Conservation (phyloP, 2,329 filamentous ascomycete genomes). For the Colletotrichum lupini region DNA sequence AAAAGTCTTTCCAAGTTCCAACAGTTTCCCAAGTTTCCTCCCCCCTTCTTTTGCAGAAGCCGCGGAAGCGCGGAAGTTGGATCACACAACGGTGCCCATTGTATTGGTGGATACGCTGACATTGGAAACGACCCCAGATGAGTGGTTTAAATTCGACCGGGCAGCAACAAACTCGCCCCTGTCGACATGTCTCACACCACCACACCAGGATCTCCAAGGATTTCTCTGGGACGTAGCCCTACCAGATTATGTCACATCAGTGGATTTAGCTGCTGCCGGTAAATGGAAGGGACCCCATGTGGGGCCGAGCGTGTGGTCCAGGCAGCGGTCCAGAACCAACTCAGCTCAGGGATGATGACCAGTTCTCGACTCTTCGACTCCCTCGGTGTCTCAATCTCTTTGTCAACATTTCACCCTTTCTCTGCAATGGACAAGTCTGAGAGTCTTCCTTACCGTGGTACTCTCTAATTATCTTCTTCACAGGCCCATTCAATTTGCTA, state of each 20-base stretch:
- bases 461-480: background rate
- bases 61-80: slow-evolving; percentile 1
- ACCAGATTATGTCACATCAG: slow-evolving; percentile 17
- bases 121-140: slow-evolving; percentile 1
- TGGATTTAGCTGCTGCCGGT: background rate
- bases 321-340: slow-evolving; percentile 1
- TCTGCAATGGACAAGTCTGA: background rate
- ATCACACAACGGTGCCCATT: background rate
- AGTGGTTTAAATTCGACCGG: background rate
- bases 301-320: slow-evolving; percentile 1
- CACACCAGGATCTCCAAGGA: background rate
- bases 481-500: background rate
- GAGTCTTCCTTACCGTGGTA: background rate
- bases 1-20: background rate
- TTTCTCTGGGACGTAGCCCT: slow-evolving; percentile 17
- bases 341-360: background rate
- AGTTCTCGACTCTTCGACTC: background rate
- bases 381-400: background rate
- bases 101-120: background rate
- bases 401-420: background rate
- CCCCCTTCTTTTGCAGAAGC: background rate
- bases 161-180: background rate
- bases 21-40: background rate
- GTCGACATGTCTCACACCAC: background rate
- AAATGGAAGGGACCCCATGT: slow-evolving; percentile 5